Conservation (phyloP, 352 stramenopile genomes). For the Phytophthora pini region DNA sequence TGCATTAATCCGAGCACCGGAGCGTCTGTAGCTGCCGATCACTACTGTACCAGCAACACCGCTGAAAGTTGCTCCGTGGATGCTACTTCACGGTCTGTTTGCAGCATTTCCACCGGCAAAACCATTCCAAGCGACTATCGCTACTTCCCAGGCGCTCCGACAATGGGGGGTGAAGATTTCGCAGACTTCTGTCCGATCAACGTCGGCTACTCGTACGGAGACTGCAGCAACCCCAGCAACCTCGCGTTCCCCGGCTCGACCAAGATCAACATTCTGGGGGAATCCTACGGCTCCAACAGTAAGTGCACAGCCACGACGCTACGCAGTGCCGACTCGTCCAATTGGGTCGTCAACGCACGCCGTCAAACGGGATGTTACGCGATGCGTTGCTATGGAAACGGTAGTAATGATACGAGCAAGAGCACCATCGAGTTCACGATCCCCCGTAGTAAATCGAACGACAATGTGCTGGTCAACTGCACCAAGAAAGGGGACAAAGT, state of each 20-base stretch:
- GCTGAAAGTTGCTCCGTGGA: slow-evolving; percentile 83
- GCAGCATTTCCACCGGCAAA: slow-evolving; percentile 49
- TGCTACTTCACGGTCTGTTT: slow-evolving; percentile 70
- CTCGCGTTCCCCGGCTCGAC: slow-evolving; percentile 51
- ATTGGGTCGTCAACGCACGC: slow-evolving; percentile 61
- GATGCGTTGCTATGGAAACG: slow-evolving; percentile 61
- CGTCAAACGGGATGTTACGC: slow-evolving; percentile 82
- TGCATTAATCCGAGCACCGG: slow-evolving; percentile 68
- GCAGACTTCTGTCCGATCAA: slow-evolving; percentile 85
- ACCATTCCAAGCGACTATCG: slow-evolving; percentile 59
- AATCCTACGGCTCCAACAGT: slow-evolving; percentile 77
- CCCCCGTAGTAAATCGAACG: slow-evolving; percentile 30
- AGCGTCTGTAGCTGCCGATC: slow-evolving; percentile 50
- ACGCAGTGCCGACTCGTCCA: slow-evolving; percentile 60
- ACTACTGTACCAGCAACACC: slow-evolving; percentile 68
- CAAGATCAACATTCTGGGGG: slow-evolving; percentile 77
- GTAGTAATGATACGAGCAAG: slow-evolving; percentile 12
- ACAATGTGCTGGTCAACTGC: slow-evolving; percentile 53
- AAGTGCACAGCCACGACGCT: slow-evolving; percentile 77
- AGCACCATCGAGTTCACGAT: slow-evolving; percentile 57
- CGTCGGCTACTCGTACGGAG: slow-evolving; percentile 65
- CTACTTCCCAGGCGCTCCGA: slow-evolving; percentile 64
- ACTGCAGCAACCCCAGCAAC: slow-evolving; percentile 71
- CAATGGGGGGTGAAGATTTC: slow-evolving; percentile 63
- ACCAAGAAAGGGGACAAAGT: slow-evolving; percentile 49